Base-by-base conservation (phyloP, 768 basidiomycete species). In the Agrocybe praecox region DNA sequence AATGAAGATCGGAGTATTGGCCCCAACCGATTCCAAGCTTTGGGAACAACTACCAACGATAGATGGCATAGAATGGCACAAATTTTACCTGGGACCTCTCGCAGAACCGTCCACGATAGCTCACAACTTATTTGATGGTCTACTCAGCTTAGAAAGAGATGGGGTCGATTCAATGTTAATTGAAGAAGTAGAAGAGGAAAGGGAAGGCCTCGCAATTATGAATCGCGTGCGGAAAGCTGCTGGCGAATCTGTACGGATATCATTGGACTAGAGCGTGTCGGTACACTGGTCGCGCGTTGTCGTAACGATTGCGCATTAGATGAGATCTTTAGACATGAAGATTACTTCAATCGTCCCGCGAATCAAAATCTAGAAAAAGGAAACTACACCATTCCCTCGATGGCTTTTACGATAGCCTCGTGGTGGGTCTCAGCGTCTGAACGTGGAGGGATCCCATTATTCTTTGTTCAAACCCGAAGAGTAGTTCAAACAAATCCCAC, bases 201-300 rank as follows among this genome's bases (percentile, higher is more conserved):
- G 85, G 33, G 89, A 97, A 65, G 96, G 96, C 0, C 72, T 97
- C 24, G 96, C 96, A 6, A 84, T 98, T 24, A 98, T 97, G 94
- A 97, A 98, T 70, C 82, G 96, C 17, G 85, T 95, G 22, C 82
- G 83, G 59, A 98, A 98, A 69, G 96, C 96, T 1, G 94, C 95
- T 7, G 85, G 88, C 4, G 83, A 88, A 42, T 67, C 71, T 51
- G 65, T 69, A 64, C 60, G 59, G 54, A 56, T 65, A 65, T 33
- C 44, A 45, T 18, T 67, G 62, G 50, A 57, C 42, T 53, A 60
- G 57, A 53, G 47, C 8, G 17, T 21, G n/a, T 59, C 9, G 10
- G 22, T 43, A 33, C 36, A 15, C 18, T 17, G 53, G 21, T 56
- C 8, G 29, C 23, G 19, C 34, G 23, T 24, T 49, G n/a, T n/a